Evolutionary conservation across 2,329 filamentous ascomycete genomes (phyloP).

Genomic region (Rasamsonia emersonii): DNA sequence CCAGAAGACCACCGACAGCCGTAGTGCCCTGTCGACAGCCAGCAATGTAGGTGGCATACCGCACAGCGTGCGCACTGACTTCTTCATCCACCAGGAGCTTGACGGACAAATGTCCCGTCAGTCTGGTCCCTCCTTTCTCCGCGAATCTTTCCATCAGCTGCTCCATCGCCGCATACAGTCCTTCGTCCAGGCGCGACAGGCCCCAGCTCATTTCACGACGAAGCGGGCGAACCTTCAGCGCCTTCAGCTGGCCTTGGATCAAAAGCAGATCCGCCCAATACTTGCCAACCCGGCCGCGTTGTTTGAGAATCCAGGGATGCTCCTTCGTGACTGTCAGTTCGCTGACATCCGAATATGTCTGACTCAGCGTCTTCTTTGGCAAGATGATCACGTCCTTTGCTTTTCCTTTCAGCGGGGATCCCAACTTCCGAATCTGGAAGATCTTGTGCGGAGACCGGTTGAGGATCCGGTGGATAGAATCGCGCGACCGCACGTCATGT

Average conservation of each 20-base stretch:
- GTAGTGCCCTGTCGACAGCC: constrained; percentile 23
- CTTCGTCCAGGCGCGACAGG: constrained; percentile 46
- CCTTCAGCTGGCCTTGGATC: constrained; percentile 54
- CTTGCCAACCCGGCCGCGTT: constrained; percentile 57
- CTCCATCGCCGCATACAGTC: constrained; percentile 53
- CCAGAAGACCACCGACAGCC: constrained; percentile 18
- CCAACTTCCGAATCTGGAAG: constrained; percentile 54
- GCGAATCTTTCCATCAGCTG: constrained; percentile 56
- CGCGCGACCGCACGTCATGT: constrained; percentile 44
- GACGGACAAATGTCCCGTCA: constrained; percentile 66
- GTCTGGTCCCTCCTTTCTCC: constrained; percentile 34
- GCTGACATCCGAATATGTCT: constrained; percentile 49
- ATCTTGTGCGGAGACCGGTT: constrained; percentile 33
- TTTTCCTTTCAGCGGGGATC: constrained; percentile 43
- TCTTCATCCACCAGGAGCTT: constrained; percentile 57
- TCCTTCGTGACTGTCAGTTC: constrained; percentile 46
- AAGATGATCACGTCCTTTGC: constrained; percentile 53
- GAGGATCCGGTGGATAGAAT: constrained; percentile 48
- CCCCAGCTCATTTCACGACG: constrained; percentile 57
- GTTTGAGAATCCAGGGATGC: constrained; percentile 59
- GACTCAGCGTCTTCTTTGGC: constrained; percentile 44
- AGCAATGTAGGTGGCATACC: constrained; percentile 24
- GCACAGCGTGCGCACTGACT: constrained; percentile 21
- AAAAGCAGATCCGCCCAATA: constrained; percentile 66
- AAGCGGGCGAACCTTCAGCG: constrained; percentile 60